A percentile compares a stretch with the other conserved stretches of the same genome.
Conservation (phyloP, 768 basidiomycete species). For the Daedalea quercina region DNA sequence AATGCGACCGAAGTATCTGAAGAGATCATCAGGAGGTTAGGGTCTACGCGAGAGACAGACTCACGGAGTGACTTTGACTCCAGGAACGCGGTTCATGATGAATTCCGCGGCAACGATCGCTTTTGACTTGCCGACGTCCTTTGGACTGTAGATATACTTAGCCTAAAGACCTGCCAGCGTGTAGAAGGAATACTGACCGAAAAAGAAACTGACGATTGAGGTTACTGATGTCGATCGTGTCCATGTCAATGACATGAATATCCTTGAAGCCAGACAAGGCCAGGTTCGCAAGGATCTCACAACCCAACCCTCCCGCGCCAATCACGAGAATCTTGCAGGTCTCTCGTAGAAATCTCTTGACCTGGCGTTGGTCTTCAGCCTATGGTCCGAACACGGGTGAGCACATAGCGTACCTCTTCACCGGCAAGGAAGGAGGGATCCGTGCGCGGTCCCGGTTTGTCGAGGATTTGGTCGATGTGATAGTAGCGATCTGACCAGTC, state of each 20-base stretch:
- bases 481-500: constrained; percentile 65
- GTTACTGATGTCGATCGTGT: constrained; percentile 99
- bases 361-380: constrained; percentile 53
- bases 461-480: constrained; percentile 82
- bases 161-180: background rate
- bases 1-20: constrained; percentile 92
- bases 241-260: constrained; percentile 99
- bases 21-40: constrained; percentile 3
- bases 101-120: constrained; percentile 93
- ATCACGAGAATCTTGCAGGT: constrained; percentile 94
- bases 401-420: constrained; percentile 44
- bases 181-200: constrained; percentile 46
- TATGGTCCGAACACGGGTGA: constrained; percentile 1
- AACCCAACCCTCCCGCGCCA: constrained; percentile 95
- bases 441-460: constrained; percentile 84
- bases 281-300: constrained; percentile 94
- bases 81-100: constrained; percentile 93
- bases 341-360: constrained; percentile 79
- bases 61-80: constrained; percentile 95
- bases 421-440: constrained; percentile 80
- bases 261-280: constrained; percentile 96
- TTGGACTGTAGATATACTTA: constrained; percentile 41
- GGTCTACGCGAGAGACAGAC: constrained; percentile 21
- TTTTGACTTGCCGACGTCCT: constrained; percentile 92
- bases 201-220: constrained; percentile 98